A percentile compares a stretch with the other conserved stretches of the same genome.
Conservation (phyloP, 78 protist genomes). For the Andalucia godoyi region DNA sequence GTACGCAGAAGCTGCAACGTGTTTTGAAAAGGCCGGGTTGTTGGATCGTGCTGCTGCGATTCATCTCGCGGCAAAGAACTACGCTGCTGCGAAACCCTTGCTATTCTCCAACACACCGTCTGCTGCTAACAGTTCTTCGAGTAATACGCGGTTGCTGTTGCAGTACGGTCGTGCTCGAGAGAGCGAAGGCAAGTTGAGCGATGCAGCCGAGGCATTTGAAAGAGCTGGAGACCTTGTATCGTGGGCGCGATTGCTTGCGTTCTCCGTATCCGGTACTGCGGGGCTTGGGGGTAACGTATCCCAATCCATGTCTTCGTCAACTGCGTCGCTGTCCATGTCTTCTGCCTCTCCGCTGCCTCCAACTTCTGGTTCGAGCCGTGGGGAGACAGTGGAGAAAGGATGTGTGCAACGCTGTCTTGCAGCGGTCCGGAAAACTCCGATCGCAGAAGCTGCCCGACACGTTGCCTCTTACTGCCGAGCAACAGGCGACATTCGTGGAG, state of each 20-base stretch:
- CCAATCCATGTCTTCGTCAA: no score
- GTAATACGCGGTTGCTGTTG: no score
- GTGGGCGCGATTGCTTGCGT: no score
- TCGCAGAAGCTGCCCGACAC: constrained; percentile 27
- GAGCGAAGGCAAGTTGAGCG: not conserved
- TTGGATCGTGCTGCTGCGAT: constrained; percentile 46
- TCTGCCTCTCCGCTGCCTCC: no score
- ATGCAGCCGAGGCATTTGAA: constrained; percentile 33
- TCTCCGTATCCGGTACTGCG: no score
- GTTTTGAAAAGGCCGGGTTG: constrained; percentile 26
- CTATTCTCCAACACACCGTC: constrained; percentile 28
- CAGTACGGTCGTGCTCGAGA: constrained; percentile 42
- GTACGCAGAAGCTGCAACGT: constrained; percentile 44
- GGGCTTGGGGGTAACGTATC: no score
- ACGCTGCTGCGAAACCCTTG: constrained; percentile 23
- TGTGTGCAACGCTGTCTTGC: no score
- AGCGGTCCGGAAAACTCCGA: constrained; percentile 38
- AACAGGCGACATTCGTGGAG: not conserved
- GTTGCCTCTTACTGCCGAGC: constrained; percentile 28
- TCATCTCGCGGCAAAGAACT: constrained; percentile 31
- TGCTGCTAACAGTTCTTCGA: no score
- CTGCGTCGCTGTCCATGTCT: no score
- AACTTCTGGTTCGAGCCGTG: no score
- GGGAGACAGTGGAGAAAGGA: no score
- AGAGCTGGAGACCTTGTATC: constrained; percentile 29